Conservation (phyloP, 495 filamentous ascomycete genomes). For the Hyaloscypha bicolor region DNA sequence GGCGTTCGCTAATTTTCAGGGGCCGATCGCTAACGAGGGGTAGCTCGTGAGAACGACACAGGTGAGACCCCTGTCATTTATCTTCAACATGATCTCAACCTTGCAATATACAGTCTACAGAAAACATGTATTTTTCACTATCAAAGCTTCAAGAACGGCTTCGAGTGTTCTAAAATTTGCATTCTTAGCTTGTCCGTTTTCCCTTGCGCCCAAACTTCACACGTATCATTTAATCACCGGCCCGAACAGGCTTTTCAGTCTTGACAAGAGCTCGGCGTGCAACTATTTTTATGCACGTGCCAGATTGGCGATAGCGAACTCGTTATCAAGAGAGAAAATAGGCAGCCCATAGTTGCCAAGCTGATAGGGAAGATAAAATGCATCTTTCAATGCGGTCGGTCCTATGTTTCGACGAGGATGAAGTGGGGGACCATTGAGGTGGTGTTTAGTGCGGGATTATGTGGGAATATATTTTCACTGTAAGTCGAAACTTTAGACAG, state of each 20-base stretch:
- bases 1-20: conserved; percentile 2
- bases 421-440: conserved; percentile 74
- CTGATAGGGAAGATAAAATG: too few species aligned
- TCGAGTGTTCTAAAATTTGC: background rate
- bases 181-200: background rate
- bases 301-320: too few species aligned
- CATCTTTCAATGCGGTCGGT: conserved; percentile 45
- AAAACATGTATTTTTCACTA: background rate
- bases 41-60: background rate
- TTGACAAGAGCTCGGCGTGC: background rate
- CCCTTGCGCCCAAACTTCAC: too few species aligned
- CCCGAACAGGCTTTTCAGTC: background rate
- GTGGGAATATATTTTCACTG: conserved; percentile 67
- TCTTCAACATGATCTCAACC: background rate
- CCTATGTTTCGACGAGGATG: conserved; percentile 66
- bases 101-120: background rate
- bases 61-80: background rate
- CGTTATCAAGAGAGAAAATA: too few species aligned
- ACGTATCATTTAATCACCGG: background rate
- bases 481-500: conserved; percentile 37
- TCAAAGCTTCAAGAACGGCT: background rate
- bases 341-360: too few species aligned
- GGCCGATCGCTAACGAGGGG: background rate
- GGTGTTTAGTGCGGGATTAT: conserved; percentile 70
- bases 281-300: background rate